A percentile compares a stretch with the other conserved stretches of the same genome.
Conservation (phyloP, 73 alveolate species). For the Strombidium stylifer region DNA sequence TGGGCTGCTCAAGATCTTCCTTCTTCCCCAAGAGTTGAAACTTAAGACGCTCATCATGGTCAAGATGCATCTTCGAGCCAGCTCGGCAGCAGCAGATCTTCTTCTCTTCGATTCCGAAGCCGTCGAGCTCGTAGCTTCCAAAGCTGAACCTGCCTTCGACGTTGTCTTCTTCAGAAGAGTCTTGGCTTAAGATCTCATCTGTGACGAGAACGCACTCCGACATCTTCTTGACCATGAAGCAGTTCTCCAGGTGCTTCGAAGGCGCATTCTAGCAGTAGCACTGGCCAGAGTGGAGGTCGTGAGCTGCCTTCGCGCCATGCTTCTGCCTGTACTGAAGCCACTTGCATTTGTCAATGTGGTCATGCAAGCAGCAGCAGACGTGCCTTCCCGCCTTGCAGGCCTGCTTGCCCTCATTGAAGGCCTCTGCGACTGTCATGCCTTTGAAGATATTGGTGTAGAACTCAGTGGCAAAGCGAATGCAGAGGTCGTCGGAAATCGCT, state of each 20-base stretch:
- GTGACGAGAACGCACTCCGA: no score
- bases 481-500: constrained; percentile 59
- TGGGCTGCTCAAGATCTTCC: no score
- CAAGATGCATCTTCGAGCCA: not conserved
- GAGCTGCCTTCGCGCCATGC: not conserved
- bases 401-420: constrained; percentile 51
- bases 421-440: constrained; percentile 28
- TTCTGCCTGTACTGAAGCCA: not conserved
- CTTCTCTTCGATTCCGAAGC: no score
- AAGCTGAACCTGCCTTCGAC: no score
- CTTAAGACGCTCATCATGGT: not conserved
- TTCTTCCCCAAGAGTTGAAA: not conserved
- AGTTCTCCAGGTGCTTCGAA: no score
- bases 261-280: no score
- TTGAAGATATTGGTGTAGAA: constrained; percentile 40
- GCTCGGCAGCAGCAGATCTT: no score
- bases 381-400: constrained; percentile 30
- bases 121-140: no score
- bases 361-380: constrained; percentile 61
- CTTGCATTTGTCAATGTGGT: constrained; percentile 47
- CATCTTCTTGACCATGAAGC: no score
- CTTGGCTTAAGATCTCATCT: no score
- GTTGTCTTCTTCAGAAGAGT: no score
- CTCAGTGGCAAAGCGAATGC: constrained; percentile 45
- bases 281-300: not conserved